phyloP scores from a whole-genome alignment of 2,329 filamentous ascomycete species.

The Graphilbum sp. region DNA sequence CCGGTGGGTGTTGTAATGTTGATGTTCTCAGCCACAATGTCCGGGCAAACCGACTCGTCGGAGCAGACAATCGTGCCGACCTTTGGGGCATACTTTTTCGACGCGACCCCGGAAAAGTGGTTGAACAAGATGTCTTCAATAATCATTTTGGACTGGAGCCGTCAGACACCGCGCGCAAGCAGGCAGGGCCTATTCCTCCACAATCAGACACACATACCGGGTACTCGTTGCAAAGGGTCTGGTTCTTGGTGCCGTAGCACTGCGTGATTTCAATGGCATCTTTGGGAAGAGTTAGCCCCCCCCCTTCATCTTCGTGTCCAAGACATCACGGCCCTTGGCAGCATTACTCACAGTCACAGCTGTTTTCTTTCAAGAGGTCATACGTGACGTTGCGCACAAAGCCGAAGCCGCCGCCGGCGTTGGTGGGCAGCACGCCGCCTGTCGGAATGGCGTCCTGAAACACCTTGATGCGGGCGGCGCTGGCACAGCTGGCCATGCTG shows the following conservation, averaged over 20 bases:
- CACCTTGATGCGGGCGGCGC: constrained; percentile 49
- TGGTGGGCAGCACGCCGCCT: not conserved
- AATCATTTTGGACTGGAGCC: not conserved
- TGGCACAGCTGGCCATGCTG: constrained; percentile 14
- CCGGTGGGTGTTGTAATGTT: not conserved
- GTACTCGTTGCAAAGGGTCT: constrained; percentile 41
- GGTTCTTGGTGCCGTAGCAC: constrained; percentile 33
- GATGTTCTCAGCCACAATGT: not conserved
- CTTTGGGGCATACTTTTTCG: not conserved
- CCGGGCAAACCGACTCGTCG: not conserved
- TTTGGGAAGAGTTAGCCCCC: not conserved
- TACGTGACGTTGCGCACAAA: constrained; percentile 45
- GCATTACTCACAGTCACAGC: constrained; percentile 31
- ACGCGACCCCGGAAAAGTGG: not conserved
- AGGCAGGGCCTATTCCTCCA: too few relatives aligned
- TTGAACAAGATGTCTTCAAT: not conserved
- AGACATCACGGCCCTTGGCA: too few relatives aligned
- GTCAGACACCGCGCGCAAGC: too few relatives aligned
- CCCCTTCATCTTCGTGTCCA: too few relatives aligned
- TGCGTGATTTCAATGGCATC: constrained; percentile 37
- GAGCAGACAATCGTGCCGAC: not conserved
- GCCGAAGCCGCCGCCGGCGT: constrained; percentile 37
- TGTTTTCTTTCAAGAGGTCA: constrained; percentile 35
- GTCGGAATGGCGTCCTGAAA: constrained; percentile 22
- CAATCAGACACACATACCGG: constrained; percentile 16